These are phyloP conservation scores for Debaryomyces castellii DNA, from an alignment of 805 yeast genomes.

Conservation along the genomic window DNA sequence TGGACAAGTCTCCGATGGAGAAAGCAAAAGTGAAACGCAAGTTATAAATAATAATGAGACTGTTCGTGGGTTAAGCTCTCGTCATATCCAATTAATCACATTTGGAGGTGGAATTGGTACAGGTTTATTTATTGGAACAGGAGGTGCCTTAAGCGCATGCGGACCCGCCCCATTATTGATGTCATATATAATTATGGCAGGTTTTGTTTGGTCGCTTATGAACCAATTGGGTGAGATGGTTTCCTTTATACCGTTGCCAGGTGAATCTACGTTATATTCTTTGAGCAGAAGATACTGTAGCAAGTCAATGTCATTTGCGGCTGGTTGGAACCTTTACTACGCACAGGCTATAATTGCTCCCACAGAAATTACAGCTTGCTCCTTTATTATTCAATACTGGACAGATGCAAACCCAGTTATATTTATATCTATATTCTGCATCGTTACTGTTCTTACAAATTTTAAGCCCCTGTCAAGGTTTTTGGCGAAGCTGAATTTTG, in stretches of 20 bases:
- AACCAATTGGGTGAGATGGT: constrained; percentile 17
- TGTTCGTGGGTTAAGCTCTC: constrained; percentile 25
- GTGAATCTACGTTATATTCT: constrained; percentile 14
- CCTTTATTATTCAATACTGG: constrained; percentile 21
- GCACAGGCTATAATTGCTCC: constrained; percentile 19
- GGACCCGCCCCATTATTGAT: constrained; percentile 29
- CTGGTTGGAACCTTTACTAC: constrained; percentile 19
- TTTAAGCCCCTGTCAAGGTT: constrained; percentile 14
- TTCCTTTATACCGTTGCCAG: constrained; percentile 16
- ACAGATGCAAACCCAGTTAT: constrained; percentile 40
- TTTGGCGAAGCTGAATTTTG: constrained; percentile 25
- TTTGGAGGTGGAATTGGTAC: constrained; percentile 41
- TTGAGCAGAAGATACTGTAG: constrained; percentile 7
- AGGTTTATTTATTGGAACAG: constrained; percentile 22
- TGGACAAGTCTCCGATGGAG: neutral
- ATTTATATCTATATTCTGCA: constrained; percentile 41
- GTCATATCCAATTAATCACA: constrained; percentile 39
- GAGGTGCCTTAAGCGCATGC: constrained; percentile 21
- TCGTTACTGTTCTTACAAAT: constrained; percentile 18
- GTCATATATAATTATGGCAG: constrained; percentile 19
- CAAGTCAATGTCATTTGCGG: constrained; percentile 16
- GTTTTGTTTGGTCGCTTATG: constrained; percentile 15
- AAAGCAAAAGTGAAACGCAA: too few relatives aligned
- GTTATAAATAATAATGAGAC: neutral
- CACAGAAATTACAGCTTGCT: constrained; percentile 20